Percentiles rank a stretch among this genome's conserved stretches.
Conservation (phyloP, 2,329 filamentous ascomycete species). For the Ophiostoma fasciatum region DNA sequence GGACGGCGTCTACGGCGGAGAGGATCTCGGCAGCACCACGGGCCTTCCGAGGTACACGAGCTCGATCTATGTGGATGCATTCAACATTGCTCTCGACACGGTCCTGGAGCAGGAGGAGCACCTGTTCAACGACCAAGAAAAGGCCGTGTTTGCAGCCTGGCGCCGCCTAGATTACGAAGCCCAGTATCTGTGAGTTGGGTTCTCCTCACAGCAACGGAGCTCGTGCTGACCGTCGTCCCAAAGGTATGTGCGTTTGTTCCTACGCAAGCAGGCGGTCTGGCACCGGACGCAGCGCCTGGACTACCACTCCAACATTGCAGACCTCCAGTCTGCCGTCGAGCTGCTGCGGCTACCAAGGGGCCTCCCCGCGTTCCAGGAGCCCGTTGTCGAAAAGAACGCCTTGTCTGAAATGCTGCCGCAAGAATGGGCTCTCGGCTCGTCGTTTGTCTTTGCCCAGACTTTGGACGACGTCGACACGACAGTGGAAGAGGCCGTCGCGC, state of each 20-base stretch:
- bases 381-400: not conserved
- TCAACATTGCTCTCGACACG: slow-evolving; percentile 80
- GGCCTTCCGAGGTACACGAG: slow-evolving; percentile 58
- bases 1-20: not conserved
- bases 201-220: too few species aligned
- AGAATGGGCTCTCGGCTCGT: slow-evolving; percentile 31
- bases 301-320: slow-evolving; percentile 70
- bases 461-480: slow-evolving; percentile 60
- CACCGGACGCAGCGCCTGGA: slow-evolving; percentile 64
- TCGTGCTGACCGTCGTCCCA: too few species aligned
- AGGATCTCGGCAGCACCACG: slow-evolving; percentile 25
- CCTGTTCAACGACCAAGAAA: slow-evolving; percentile 70
- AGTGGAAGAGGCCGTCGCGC: slow-evolving; percentile 67
- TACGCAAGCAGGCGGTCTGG: slow-evolving; percentile 85
- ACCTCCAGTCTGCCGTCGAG: slow-evolving; percentile 51
- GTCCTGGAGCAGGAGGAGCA: slow-evolving; percentile 81
- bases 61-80: slow-evolving; percentile 94
- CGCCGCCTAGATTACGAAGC: slow-evolving; percentile 60
- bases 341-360: slow-evolving; percentile 43
- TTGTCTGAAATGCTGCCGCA: slow-evolving; percentile 20
- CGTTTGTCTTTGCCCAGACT: slow-evolving; percentile 66
- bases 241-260: slow-evolving; percentile 82
- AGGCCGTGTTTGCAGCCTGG: slow-evolving; percentile 65
- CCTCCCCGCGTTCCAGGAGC: slow-evolving; percentile 31
- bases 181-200: slow-evolving; percentile 62